Percentiles rank a stretch among this genome's conserved stretches.
These are phyloP conservation scores for Flaveria bidentis DNA, from an alignment of 129 eudicot genomes.

Conservation along the genomic window DNA sequence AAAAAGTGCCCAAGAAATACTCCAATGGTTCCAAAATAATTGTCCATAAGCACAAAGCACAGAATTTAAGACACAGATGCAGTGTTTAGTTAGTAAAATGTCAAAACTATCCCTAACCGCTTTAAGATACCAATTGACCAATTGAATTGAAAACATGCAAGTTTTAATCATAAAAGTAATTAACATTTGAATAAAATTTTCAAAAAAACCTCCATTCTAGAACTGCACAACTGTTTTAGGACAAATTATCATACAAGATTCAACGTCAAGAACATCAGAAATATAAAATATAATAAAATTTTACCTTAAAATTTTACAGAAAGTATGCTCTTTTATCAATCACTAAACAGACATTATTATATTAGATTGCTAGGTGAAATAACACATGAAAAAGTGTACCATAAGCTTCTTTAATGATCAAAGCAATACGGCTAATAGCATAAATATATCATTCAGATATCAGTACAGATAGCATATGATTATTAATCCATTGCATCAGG, in stretches of 20 bases:
- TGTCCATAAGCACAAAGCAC: neutral
- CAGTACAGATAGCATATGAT: neutral
- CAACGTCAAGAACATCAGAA: neutral
- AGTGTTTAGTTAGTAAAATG: neutral
- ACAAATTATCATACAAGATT: neutral
- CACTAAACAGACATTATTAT: neutral
- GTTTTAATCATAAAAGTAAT: neutral
- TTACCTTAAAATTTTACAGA: neutral
- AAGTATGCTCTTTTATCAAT: neutral
- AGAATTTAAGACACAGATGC: neutral
- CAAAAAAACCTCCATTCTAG: neutral
- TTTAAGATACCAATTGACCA: neutral
- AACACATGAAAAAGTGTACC: neutral
- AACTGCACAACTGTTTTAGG: neutral
- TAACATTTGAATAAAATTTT: neutral
- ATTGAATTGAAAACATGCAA: neutral
- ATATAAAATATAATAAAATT: neutral
- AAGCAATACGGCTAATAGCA: neutral
- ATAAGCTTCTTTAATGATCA: constrained; percentile 6
- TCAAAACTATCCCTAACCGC: neutral
- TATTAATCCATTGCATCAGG: neutral
- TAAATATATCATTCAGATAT: neutral
- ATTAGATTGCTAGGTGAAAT: neutral
- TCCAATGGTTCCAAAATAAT: neutral
- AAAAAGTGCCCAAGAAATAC: neutral